Conservation (phyloP, 176 grass and related monocot species). For the Pharus latifolius region DNA sequence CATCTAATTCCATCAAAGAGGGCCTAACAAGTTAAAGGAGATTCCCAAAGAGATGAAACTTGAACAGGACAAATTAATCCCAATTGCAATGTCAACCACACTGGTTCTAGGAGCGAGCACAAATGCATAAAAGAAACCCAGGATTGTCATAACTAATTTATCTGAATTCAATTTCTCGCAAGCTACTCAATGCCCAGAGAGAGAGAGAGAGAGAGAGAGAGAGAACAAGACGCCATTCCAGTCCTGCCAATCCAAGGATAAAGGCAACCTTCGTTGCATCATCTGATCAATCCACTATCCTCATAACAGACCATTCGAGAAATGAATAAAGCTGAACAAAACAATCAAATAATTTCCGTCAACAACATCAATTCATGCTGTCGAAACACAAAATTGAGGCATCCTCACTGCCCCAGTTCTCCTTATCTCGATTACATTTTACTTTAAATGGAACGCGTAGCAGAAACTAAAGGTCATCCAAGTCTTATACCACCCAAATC, state of each 20-base stretch:
- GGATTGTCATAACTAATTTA: too few species aligned
- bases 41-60: neutral
- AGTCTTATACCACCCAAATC: neutral
- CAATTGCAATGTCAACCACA: neutral
- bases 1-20: neutral
- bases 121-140: neutral
- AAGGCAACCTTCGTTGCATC: too few species aligned
- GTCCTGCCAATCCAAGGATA: too few species aligned
- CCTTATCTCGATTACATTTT: neutral
- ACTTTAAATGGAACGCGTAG: neutral
- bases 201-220: too few species aligned
- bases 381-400: neutral
- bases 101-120: neutral
- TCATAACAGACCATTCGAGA: too few species aligned
- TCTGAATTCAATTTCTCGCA: too few species aligned
- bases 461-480: neutral
- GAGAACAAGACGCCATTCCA: too few species aligned
- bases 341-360: too few species aligned
- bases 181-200: too few species aligned
- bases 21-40: neutral
- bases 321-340: too few species aligned
- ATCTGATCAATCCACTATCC: too few species aligned
- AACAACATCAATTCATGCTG: neutral
- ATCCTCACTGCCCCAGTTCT: neutral
- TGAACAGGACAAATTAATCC: neutral